Conservation (phyloP, 768 basidiomycete species). For the Tulasnella sp. region DNA sequence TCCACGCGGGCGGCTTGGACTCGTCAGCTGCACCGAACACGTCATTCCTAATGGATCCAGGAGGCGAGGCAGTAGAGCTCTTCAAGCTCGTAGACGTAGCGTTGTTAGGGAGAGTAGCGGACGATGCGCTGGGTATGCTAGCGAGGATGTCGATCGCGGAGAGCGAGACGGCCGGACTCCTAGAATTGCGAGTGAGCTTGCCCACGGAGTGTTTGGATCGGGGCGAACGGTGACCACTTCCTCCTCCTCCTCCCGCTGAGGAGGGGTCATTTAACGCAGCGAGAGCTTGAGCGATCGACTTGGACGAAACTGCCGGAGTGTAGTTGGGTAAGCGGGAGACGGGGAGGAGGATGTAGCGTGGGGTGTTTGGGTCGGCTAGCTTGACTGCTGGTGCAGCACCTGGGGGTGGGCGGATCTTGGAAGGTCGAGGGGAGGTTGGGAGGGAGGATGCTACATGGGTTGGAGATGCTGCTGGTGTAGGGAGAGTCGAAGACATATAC, state of each 20-base stretch:
- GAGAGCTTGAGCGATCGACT: not conserved
- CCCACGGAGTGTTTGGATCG: not conserved
- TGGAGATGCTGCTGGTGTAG: not conserved
- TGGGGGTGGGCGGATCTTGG: not conserved
- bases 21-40: conserved; percentile 4
- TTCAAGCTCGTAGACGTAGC: not conserved
- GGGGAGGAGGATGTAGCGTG: conserved; percentile 21
- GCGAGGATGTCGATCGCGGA: conserved; percentile 12
- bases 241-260: not conserved
- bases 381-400: conserved; percentile 9
- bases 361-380: conserved; percentile 13
- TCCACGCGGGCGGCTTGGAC: not conserved
- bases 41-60: not conserved
- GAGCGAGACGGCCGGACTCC: not conserved
- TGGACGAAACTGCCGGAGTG: not conserved
- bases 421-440: not conserved
- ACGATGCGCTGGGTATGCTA: not conserved
- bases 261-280: not conserved
- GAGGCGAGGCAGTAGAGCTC: not conserved
- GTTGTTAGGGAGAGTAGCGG: not conserved
- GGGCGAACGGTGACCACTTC: not conserved
- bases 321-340: conserved; percentile 5
- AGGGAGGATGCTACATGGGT: not conserved
- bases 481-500: not conserved
- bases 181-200: conserved; percentile 8